Evolutionary conservation across 495 filamentous ascomycete genomes (phyloP), one percentile per base, ranked within the genome.

Genomic region (Talaromyces liani): DNA sequence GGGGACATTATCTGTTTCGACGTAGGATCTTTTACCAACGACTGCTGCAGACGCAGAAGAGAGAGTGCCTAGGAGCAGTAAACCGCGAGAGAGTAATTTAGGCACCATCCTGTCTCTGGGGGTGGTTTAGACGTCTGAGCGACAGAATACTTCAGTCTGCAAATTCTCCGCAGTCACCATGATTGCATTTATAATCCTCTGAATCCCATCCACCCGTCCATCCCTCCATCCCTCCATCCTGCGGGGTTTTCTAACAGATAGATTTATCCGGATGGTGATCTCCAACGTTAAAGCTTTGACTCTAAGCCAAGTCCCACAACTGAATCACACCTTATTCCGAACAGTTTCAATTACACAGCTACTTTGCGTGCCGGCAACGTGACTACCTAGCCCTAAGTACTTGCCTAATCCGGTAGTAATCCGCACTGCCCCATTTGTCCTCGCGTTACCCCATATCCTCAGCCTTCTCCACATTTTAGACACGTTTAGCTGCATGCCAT

Each of bases 1-100:
- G 9, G 58, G 58, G 33, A 60, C 58, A 27, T n/a, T 60, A 14
- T 47, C 39, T 25, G 57, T 59, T 39, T 59, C 57, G 57, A 59
- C 33, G 16, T 33, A 39, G 20, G 29, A 39, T 39, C 58, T 41
- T 34, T 16, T 22, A 1, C 22, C 58, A 14, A 60, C 4, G 7
- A 60, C 58, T 60, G 58, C 58, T 20, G 34, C 58, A n/a, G 58
- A 60, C 25, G 24, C 39, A 41, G 58, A 27, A 1, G 39, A n/a
- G 34, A 60, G 16, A 7, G 36, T 22, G 20, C 1, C 27, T 14
- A 58, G 56, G 1, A 60, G 39, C 25, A 60, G 34, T 10, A 60
- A 16, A 22, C 58, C 47, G 58, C 58, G 3, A 27, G 34, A 5
- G 24, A 60, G 34, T 10, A 60, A 29, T 5, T 22, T 47, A 8